These are phyloP conservation scores for Phaeosphaeriaceae sp. DNA, from an alignment of 2,329 filamentous ascomycete genomes.

Conservation along the genomic window DNA sequence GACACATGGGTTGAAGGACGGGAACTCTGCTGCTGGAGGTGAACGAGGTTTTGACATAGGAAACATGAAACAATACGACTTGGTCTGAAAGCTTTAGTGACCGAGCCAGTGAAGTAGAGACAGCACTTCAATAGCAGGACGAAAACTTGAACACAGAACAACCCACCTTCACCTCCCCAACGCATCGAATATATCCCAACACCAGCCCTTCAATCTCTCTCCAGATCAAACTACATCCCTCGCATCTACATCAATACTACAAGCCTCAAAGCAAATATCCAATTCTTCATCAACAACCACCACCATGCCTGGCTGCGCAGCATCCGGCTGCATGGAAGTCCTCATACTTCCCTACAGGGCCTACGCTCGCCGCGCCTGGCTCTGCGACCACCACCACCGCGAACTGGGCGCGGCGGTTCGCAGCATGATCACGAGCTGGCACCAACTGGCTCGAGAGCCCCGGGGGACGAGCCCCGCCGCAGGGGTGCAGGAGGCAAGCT, in stretches of 20 bases:
- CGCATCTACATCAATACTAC: background rate
- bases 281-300: background rate
- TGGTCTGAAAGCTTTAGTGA: background rate
- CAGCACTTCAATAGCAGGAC: too few relatives aligned
- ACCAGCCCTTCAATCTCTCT: background rate
- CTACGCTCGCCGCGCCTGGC: background rate
- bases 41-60: background rate
- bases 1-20: background rate
- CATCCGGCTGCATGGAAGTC: background rate
- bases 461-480: background rate
- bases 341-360: background rate
- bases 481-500: background rate
- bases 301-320: background rate
- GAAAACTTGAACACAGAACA: background rate
- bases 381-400: background rate
- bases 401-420: background rate
- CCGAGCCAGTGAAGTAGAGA: background rate
- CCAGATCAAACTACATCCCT: background rate
- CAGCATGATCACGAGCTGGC: background rate
- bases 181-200: background rate
- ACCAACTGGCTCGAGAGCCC: background rate
- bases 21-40: background rate
- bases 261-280: background rate
- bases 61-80: background rate
- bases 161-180: background rate